A percentile compares a stretch with the other conserved stretches of the same genome.
phyloP scores from a whole-genome alignment of 306 rosid species.

The Gastrolobium villosum region DNA sequence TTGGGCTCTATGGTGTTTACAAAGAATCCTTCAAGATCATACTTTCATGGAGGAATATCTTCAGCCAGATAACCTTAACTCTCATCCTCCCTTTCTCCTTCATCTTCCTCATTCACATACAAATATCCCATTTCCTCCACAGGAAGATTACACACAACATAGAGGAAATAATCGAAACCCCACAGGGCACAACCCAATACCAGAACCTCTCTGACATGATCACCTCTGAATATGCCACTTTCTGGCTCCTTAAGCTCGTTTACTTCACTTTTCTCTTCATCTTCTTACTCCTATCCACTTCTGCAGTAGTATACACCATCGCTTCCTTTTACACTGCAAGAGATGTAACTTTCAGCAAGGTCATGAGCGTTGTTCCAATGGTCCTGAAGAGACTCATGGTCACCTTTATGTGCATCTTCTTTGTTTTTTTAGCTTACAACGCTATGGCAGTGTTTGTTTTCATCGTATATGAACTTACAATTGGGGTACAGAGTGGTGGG shows the following conservation, averaged over 20 bases:
- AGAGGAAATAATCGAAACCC: conserved; percentile 14
- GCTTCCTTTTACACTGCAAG: conserved; percentile 67
- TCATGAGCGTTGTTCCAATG: conserved; percentile 69
- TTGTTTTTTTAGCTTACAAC: conserved; percentile 55
- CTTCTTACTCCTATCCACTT: conserved; percentile 54
- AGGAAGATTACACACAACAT: conserved; percentile 45
- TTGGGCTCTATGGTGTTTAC: conserved; percentile 62
- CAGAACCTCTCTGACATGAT: conserved; percentile 46
- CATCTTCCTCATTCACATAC: conserved; percentile 61
- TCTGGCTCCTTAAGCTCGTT: conserved; percentile 55
- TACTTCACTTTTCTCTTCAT: conserved; percentile 44
- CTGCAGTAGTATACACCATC: conserved; percentile 83
- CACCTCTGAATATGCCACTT: conserved; percentile 55
- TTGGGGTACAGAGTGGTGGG: not conserved
- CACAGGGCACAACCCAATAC: conserved; percentile 40
- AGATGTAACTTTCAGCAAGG: conserved; percentile 55
- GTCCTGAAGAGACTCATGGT: conserved; percentile 75
- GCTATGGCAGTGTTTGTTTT: not conserved
- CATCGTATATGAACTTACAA: not conserved
- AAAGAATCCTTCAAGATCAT: conserved; percentile 69
- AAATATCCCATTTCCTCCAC: conserved; percentile 60
- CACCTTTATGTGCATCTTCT: conserved; percentile 64
- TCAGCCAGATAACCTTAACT: conserved; percentile 66
- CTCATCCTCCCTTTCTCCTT: conserved; percentile 76
- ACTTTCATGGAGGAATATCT: conserved; percentile 58